Conservation (phyloP, 768 basidiomycete species). For the Mycena kentingensis region DNA sequence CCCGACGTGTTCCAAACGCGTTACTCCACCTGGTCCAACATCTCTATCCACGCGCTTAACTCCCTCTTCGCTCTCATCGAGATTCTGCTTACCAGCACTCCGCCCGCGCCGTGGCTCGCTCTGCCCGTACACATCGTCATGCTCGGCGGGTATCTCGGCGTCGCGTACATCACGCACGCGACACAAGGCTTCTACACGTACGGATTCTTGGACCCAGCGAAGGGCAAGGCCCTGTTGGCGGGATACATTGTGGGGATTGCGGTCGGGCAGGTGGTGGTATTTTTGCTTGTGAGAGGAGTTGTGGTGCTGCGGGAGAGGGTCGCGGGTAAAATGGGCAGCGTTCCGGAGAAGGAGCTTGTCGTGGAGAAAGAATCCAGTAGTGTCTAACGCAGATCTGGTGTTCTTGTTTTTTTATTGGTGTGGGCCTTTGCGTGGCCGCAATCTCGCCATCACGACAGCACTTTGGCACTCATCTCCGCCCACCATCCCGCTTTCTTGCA, state of each 20-base stretch:
- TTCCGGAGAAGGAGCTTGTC: too few species aligned
- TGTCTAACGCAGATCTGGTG: too few species aligned
- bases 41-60: constrained; percentile 66
- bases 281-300: constrained; percentile 47
- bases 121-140: constrained; percentile 49
- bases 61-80: constrained; percentile 58
- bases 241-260: constrained; percentile 66
- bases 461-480: too few species aligned
- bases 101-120: constrained; percentile 54
- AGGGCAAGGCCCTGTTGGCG: constrained; percentile 46
- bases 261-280: constrained; percentile 52
- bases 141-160: constrained; percentile 58
- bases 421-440: too few species aligned
- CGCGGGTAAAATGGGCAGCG: constrained; percentile 18
- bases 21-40: constrained; percentile 50
- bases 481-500: too few species aligned
- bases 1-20: constrained; percentile 41
- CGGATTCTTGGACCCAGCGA: constrained; percentile 59
- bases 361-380: too few species aligned
- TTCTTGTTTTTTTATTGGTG: too few species aligned
- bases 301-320: constrained; percentile 41
- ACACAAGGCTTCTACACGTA: constrained; percentile 70
- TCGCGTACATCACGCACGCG: constrained; percentile 67
- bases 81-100: constrained; percentile 53
- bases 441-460: too few species aligned